Percentiles rank a stretch among this genome's conserved stretches.
Evolutionary conservation across 208 protist species (phyloP).

Genomic region (Leishmania turanica): DNA sequence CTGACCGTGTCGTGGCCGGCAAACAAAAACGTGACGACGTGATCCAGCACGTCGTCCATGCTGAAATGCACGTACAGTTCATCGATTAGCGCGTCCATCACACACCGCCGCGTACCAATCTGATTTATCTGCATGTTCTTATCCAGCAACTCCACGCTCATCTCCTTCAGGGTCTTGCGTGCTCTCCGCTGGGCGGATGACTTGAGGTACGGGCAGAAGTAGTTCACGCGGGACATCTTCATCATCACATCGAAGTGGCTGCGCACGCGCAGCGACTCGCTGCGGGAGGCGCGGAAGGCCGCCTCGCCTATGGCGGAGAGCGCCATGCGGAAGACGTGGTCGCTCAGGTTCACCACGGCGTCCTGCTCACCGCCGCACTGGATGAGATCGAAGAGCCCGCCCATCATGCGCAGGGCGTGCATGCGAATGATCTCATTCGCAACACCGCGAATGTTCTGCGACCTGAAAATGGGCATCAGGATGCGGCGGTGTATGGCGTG

Average conservation of each 20-base stretch:
- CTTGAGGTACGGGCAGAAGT: constrained; percentile 58
- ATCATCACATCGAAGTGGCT: constrained; percentile 44
- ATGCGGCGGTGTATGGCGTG: constrained; percentile 48
- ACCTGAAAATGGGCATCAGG: constrained; percentile 42
- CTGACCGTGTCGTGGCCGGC: constrained; percentile 61
- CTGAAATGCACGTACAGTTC: constrained; percentile 41
- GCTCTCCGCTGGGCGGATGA: constrained; percentile 40
- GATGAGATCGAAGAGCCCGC: constrained; percentile 32
- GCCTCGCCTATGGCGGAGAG: constrained; percentile 51
- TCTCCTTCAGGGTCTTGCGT: constrained; percentile 28
- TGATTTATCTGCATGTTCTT: constrained; percentile 34
- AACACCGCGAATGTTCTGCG: constrained; percentile 45
- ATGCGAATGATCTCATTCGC: constrained; percentile 48
- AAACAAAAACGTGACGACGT: constrained; percentile 63
- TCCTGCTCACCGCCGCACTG: constrained; percentile 31
- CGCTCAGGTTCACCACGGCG: constrained; percentile 40
- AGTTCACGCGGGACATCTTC: constrained; percentile 51
- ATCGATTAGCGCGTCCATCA: constrained; percentile 55
- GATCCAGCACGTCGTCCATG: constrained; percentile 48
- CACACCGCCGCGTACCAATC: constrained; percentile 23
- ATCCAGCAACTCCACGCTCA: constrained; percentile 39
- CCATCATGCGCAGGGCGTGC: constrained; percentile 47
- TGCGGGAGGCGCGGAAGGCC: constrained; percentile 47
- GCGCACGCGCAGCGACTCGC: constrained; percentile 41
- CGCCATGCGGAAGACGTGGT: constrained; percentile 52